These are phyloP conservation scores for Coniochaeta sp. DNA, from an alignment of 2,329 filamentous ascomycete species.

Conservation along the genomic window DNA sequence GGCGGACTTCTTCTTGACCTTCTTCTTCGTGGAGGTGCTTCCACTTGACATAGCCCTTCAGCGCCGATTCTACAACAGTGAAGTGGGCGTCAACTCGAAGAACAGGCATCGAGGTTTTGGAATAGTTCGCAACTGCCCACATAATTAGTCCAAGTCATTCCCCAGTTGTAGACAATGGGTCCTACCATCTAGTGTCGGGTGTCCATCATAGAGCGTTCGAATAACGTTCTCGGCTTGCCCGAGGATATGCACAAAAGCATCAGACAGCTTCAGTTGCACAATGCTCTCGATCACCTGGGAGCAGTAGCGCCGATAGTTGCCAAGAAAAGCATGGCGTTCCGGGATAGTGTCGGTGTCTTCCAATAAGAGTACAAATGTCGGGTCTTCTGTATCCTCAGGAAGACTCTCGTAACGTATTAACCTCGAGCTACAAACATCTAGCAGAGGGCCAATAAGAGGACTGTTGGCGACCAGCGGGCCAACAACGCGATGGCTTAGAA, in stretches of 20 bases:
- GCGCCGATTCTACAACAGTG: conserved; percentile 77
- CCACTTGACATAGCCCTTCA: conserved; percentile 88
- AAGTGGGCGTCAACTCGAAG: conserved; percentile 84
- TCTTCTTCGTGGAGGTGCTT: conserved; percentile 12
- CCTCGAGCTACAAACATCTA: conserved; percentile 77
- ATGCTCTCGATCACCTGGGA: conserved; percentile 81
- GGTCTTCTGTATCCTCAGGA: conserved; percentile 72
- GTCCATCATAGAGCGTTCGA: conserved; percentile 65
- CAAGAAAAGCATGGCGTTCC: conserved; percentile 88
- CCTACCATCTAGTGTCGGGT: conserved; percentile 59
- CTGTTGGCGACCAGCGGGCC: conserved; percentile 54
- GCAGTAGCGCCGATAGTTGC: conserved; percentile 91
- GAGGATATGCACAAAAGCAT: conserved; percentile 86
- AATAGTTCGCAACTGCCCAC: conserved; percentile 45
- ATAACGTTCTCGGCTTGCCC: conserved; percentile 67
- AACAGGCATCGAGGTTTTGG: conserved; percentile 63
- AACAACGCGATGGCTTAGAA: conserved; percentile 67
- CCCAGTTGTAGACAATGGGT: background rate
- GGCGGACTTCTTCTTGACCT: conserved; percentile 13
- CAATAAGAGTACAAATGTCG: conserved; percentile 73
- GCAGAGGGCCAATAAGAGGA: conserved; percentile 63
- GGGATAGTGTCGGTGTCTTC: conserved; percentile 95
- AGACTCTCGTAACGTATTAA: conserved; percentile 83
- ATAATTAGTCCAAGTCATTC: conserved; percentile 1
- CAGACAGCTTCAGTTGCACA: conserved; percentile 71